Evolutionary conservation across 768 basidiomycete species (phyloP).

Genomic region (Tylopilus subfusipes): DNA sequence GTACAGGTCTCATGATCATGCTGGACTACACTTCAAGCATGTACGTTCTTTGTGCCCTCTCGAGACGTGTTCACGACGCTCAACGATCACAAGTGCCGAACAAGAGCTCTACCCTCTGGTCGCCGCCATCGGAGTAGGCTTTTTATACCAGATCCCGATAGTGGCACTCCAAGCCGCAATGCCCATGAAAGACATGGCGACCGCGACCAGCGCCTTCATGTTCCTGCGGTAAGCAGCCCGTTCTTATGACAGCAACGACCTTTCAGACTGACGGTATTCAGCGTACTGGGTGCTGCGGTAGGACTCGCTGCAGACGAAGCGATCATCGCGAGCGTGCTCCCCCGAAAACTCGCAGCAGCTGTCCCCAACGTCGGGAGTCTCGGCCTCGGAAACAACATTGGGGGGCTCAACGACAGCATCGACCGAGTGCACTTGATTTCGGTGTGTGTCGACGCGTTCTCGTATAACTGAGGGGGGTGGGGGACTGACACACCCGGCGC

Average conservation of each 20-base stretch:
- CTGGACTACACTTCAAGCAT: conserved; percentile 54
- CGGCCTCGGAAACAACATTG: conserved; percentile 34
- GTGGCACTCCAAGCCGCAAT: conserved; percentile 83
- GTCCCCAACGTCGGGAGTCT: conserved; percentile 32
- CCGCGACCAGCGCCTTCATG: conserved; percentile 66
- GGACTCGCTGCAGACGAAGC: conserved; percentile 73
- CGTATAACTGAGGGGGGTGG: background rate
- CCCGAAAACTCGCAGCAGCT: conserved; percentile 27
- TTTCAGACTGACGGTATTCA: conserved; percentile 21
- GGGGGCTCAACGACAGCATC: conserved; percentile 45
- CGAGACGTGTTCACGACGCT: background rate
- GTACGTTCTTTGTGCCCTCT: conserved; percentile 28
- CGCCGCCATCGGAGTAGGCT: conserved; percentile 59
- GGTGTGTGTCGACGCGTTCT: conserved; percentile 4
- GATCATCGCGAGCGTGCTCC: conserved; percentile 56
- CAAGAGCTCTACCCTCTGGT: conserved; percentile 66
- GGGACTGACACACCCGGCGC: background rate
- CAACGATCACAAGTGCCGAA: conserved; percentile 41
- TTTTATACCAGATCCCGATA: conserved; percentile 62
- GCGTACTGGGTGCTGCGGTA: conserved; percentile 68
- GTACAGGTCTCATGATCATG: conserved; percentile 70
- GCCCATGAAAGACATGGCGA: conserved; percentile 83
- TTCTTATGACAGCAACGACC: background rate
- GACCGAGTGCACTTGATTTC: conserved; percentile 34
- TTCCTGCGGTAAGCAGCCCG: conserved; percentile 52